phyloP scores from a whole-genome alignment of 257 asterid genomes.

The Striga asiatica region DNA sequence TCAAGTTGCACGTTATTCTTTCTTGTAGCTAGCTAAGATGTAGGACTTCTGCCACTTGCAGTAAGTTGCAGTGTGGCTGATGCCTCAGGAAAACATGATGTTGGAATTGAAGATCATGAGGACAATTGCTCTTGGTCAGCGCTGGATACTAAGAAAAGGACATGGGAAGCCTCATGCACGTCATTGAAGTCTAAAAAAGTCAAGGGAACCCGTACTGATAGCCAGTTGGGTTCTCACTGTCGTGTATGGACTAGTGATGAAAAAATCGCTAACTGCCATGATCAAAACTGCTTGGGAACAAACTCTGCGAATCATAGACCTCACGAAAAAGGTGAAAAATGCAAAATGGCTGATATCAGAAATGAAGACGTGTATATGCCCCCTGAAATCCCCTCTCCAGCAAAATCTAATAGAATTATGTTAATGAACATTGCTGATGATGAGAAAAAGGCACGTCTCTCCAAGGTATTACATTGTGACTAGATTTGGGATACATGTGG shows the following conservation, averaged over 20 bases:
- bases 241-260: conserved; percentile 28
- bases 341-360: conserved; percentile 20
- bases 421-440: conserved; percentile 90
- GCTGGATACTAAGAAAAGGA: conserved; percentile 49
- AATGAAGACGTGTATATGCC: conserved; percentile 19
- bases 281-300: conserved; percentile 17
- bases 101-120: conserved; percentile 22
- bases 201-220: conserved; percentile 53
- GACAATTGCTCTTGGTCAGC: conserved; percentile 33
- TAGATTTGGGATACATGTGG: neutral
- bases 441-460: conserved; percentile 51
- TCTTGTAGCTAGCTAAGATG: conserved; percentile 25
- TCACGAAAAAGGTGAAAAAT: conserved; percentile 26
- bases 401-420: conserved; percentile 37
- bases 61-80: conserved; percentile 11
- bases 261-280: conserved; percentile 19
- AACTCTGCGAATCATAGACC: conserved; percentile 17
- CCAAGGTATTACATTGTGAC: conserved; percentile 40
- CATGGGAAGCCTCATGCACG: conserved; percentile 71
- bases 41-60: conserved; percentile 14
- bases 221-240: conserved; percentile 28
- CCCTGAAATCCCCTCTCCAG: conserved; percentile 12
- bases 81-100: conserved; percentile 22
- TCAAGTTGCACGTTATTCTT: neutral
- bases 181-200: conserved; percentile 82